phyloP scores from a whole-genome alignment of 2,329 filamentous ascomycete species.

The Fusarium duplospermum region DNA sequence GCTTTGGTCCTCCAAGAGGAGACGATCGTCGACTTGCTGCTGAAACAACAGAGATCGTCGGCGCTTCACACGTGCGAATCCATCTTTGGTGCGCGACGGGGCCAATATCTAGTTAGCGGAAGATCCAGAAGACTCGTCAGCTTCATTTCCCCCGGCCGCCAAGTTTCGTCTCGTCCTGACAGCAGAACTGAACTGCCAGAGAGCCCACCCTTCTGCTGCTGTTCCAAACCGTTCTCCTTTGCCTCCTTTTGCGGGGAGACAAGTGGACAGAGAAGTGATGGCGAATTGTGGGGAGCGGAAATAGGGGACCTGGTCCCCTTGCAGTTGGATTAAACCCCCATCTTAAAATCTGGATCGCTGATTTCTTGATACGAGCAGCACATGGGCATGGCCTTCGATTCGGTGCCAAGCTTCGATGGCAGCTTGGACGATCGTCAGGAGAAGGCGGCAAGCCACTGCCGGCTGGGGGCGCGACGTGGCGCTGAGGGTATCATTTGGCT shows the following conservation, averaged over 20 bases:
- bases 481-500: slow-evolving; percentile 12
- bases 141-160: slow-evolving; percentile 36
- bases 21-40: slow-evolving; percentile 35
- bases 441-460: slow-evolving; percentile 39
- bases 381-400: slow-evolving; percentile 13
- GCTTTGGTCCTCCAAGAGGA: slow-evolving; percentile 21
- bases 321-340: neutral
- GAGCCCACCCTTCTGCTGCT: neutral
- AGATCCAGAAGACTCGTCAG: slow-evolving; percentile 27
- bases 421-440: slow-evolving; percentile 40
- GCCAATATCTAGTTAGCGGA: slow-evolving; percentile 32
- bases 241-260: slow-evolving; percentile 37
- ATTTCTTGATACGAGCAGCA: slow-evolving; percentile 29
- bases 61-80: slow-evolving; percentile 21
- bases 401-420: slow-evolving; percentile 32
- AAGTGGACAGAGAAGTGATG: neutral
- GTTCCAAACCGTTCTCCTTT: neutral
- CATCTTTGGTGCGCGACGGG: slow-evolving; percentile 17
- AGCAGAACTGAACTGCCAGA: neutral
- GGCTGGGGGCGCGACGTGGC: slow-evolving; percentile 26
- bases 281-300: slow-evolving; percentile 9
- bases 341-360: slow-evolving; percentile 7
- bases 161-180: neutral
- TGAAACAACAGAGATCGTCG: slow-evolving; percentile 32
- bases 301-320: slow-evolving; percentile 10